Evolutionary conservation across 768 basidiomycete species (phyloP), one percentile per base, ranked within the genome.

Genomic region (Hortiboletus flavorubellus): DNA sequence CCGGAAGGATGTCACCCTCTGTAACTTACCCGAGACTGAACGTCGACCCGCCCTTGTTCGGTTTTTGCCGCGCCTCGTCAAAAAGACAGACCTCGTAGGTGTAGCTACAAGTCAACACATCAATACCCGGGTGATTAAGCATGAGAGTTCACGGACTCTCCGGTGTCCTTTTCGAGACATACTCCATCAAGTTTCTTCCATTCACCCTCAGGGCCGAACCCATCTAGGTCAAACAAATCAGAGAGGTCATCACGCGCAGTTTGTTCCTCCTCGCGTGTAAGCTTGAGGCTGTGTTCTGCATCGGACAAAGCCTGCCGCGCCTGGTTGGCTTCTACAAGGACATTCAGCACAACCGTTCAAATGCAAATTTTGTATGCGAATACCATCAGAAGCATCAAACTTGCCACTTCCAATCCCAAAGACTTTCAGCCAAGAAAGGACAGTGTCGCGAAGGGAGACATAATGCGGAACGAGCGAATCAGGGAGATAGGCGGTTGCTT

Each of bases 21-120:
- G 8, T 29, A 10, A 74, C 85, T 60, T 54, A 96, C 94, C 96
- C 96, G 16, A 98, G 85, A 67, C 86, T 87, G 76, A 85, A 80
- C 12, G 80, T 76, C 35, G 77, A 75, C 16, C 91, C 89, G 46
- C 92, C 91, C 49, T 86, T 81, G 66, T 87, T 88, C 9, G 91
- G 87, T 71, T 87, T 96, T 72, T 99, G 97, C 50, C 78, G 88
- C 2, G 89, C 92, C 63, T 89, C 85, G 4, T 86, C 81, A 63
- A 99, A 98, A 62, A 97, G 78, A 73, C 96, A 98, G 8, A 98
- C 78, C 67, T 94, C 90, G 68, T 99, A 99, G 7, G 86, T 91
- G 71, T 98, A 98, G 59, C 94, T 97, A 46, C 5, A 31, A 16
- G 7, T 47, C 34, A 9, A 11, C 23, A 5, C 15, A 33, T 70